Percentiles rank a stretch among this genome's conserved stretches.
phyloP scores from a whole-genome alignment of 371 early-diverging fungal species.

The Lichtheimia ramosa region DNA sequence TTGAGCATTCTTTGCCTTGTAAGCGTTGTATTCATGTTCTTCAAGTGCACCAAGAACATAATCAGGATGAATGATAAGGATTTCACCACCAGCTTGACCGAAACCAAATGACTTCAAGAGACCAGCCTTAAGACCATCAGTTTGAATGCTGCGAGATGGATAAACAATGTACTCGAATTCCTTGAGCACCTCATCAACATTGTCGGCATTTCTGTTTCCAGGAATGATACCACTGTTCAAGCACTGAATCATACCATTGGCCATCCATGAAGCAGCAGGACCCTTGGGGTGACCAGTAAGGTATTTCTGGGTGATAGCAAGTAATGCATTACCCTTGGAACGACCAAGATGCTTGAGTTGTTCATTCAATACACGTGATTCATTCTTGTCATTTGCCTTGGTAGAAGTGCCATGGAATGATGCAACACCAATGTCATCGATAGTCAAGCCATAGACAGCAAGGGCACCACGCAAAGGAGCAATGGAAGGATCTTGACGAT shows the following conservation, averaged over 20 bases:
- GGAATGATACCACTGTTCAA: conserved; percentile 90
- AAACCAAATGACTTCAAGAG: conserved; percentile 95
- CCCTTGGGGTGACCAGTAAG: conserved; percentile 97
- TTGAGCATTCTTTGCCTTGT: conserved; percentile 67
- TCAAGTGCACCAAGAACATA: conserved; percentile 84
- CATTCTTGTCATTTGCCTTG: conserved; percentile 96
- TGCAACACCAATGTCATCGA: conserved; percentile 95
- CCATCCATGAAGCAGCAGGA: conserved; percentile 98
- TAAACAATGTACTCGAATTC: conserved; percentile 85
- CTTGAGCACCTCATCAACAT: conserved; percentile 81
- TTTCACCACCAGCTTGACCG: conserved; percentile 96
- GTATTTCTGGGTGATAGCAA: conserved; percentile 92
- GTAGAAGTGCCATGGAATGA: conserved; percentile 98
- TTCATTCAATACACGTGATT: conserved; percentile 85
- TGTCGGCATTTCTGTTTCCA: conserved; percentile 96
- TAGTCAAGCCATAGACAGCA: conserved; percentile 86
- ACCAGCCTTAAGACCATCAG: conserved; percentile 93
- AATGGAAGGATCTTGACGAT: conserved; percentile 78
- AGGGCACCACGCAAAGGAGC: conserved; percentile 92
- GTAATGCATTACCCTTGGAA: conserved; percentile 80
- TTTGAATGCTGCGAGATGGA: conserved; percentile 87
- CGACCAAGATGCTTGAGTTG: conserved; percentile 92
- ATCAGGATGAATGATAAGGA: conserved; percentile 90
- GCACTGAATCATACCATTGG: conserved; percentile 90
- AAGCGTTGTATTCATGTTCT: conserved; percentile 70